Evolutionary conservation across 2,329 filamentous ascomycete species (phyloP).

Genomic region (Botrytis aclada): DNA sequence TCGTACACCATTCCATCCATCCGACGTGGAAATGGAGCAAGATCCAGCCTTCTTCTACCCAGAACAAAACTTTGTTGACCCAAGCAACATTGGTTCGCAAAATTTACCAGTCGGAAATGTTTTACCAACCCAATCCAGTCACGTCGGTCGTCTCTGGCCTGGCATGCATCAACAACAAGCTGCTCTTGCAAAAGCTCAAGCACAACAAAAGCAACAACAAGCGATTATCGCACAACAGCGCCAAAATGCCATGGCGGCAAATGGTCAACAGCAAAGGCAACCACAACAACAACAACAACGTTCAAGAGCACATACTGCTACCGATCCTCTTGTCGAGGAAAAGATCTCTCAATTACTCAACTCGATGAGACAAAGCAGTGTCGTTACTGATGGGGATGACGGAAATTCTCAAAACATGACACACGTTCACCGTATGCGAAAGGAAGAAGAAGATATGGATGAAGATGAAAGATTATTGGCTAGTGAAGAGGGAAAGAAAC

Average conservation of each 20-base stretch:
- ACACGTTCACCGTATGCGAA: constrained; percentile 72
- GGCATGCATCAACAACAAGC: constrained; percentile 91
- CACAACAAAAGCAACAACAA: constrained; percentile 65
- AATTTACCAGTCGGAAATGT: constrained; percentile 45
- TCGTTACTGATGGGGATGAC: constrained; percentile 52
- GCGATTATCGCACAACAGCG: constrained; percentile 59
- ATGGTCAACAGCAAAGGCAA: constrained; percentile 45
- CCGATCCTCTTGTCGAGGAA: constrained; percentile 77
- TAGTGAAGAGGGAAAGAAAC: constrained; percentile 98
- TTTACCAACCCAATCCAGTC: constrained; percentile 49
- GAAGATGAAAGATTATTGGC: constrained; percentile 90
- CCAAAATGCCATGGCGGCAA: constrained; percentile 37
- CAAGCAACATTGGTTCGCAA: constrained; percentile 65
- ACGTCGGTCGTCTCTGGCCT: constrained; percentile 76
- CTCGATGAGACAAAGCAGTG: constrained; percentile 74
- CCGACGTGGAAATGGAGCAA: constrained; percentile 66
- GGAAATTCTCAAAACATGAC: constrained; percentile 47
- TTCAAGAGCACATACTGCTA: constrained; percentile 39
- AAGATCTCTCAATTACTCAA: constrained; percentile 91
- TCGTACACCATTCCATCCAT: constrained; percentile 58
- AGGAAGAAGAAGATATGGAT: constrained; percentile 98
- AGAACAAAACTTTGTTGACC: constrained; percentile 63
- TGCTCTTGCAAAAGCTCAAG: constrained; percentile 69
- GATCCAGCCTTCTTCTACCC: constrained; percentile 65
- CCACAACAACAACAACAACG: constrained; percentile 36